Evolutionary conservation across 2,329 filamentous ascomycete genomes (phyloP).

Genomic region (Diaporthe sp.): DNA sequence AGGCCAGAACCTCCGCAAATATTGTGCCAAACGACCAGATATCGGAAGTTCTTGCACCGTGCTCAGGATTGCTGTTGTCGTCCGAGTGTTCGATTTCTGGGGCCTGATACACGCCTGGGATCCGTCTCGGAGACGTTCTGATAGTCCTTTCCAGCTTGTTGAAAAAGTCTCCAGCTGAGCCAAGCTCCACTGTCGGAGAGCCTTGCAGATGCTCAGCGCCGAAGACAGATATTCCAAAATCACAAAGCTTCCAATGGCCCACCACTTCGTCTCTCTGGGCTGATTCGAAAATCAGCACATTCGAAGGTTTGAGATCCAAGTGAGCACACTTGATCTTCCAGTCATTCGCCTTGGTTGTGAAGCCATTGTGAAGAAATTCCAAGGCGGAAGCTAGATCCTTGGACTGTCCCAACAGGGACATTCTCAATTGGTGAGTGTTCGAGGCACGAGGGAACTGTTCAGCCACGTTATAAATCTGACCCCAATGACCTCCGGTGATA

Average conservation of each 20-base stretch:
- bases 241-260: slow-evolving; percentile 39
- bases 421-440: neutral
- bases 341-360: slow-evolving; percentile 27
- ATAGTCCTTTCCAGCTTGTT: slow-evolving; percentile 24
- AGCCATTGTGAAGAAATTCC: slow-evolving; percentile 39
- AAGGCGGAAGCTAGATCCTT: slow-evolving; percentile 36
- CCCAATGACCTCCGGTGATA: neutral
- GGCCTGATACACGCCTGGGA: slow-evolving; percentile 31
- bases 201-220: slow-evolving; percentile 6
- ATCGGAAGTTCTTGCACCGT: slow-evolving; percentile 12
- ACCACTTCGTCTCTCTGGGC: slow-evolving; percentile 6
- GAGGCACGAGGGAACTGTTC: slow-evolving; percentile 10
- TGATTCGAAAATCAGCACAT: slow-evolving; percentile 37
- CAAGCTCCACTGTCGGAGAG: neutral
- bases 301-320: slow-evolving; percentile 40
- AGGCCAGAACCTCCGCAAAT: slow-evolving; percentile 38
- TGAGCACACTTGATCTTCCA: slow-evolving; percentile 37
- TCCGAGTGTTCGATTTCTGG: slow-evolving; percentile 33
- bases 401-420: slow-evolving; percentile 35
- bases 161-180: slow-evolving; percentile 33
- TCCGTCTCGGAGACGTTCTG: slow-evolving; percentile 23
- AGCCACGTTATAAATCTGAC: slow-evolving; percentile 9
- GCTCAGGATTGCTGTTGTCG: neutral
- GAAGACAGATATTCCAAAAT: slow-evolving; percentile 42
- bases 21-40: slow-evolving; percentile 41